phyloP scores from a whole-genome alignment of 305 asterid genomes.

The Fraxinus latifolia region DNA sequence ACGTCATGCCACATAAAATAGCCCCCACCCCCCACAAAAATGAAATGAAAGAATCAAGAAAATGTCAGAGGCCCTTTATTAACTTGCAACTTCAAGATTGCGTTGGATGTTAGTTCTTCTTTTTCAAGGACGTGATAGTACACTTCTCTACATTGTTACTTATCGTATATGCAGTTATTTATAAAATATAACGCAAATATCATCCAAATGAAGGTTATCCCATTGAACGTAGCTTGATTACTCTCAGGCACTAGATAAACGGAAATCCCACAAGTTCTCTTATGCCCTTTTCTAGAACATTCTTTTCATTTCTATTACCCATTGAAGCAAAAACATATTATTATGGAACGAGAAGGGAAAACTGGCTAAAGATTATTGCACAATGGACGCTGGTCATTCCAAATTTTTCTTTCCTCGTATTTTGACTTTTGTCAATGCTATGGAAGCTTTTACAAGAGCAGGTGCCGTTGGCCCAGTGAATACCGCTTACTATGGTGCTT shows the following conservation, averaged over 20 bases:
- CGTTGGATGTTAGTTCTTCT: not conserved
- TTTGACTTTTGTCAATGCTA: not conserved
- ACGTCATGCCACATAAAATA: not conserved
- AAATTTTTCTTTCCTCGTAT: no score
- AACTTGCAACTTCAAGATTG: not conserved
- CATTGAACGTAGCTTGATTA: not conserved
- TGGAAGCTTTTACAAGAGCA: not conserved
- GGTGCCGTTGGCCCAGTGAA: not conserved
- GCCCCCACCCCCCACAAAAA: not conserved
- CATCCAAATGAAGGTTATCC: not conserved
- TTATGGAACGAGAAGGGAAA: not conserved
- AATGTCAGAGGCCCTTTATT: not conserved
- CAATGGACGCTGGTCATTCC: not conserved
- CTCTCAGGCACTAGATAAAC: not conserved
- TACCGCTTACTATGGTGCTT: not conserved
- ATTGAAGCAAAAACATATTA: not conserved
- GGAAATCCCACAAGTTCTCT: not conserved
- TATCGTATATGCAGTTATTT: not conserved
- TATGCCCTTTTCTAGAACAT: not conserved
- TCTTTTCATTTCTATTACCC: not conserved
- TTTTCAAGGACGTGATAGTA: not conserved
- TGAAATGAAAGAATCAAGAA: not conserved
- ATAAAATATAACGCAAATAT: no score
- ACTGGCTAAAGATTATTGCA: not conserved
- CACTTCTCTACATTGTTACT: not conserved